These are phyloP conservation scores for Malassezia nana DNA, from an alignment of 1,284 basidiomycete genomes.

Conservation along the genomic window DNA sequence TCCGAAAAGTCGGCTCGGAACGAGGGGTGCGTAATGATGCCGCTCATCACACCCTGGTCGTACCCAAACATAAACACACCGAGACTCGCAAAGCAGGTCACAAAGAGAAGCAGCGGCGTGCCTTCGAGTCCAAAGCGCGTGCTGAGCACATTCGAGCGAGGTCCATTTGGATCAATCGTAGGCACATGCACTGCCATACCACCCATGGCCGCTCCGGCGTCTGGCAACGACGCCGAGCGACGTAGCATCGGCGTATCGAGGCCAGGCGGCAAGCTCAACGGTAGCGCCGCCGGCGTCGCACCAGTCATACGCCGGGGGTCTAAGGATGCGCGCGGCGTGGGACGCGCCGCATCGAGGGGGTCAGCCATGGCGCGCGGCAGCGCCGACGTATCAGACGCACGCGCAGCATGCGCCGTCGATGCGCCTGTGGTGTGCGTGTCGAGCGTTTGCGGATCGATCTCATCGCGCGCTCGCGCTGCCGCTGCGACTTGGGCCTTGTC, in stretches of 20 bases:
- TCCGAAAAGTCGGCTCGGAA: slow-evolving; percentile 59
- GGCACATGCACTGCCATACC: too few species aligned
- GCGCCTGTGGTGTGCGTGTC: neutral
- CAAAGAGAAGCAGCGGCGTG: slow-evolving; percentile 40
- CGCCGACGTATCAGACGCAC: neutral
- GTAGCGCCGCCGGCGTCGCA: slow-evolving; percentile 3
- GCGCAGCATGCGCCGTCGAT: neutral
- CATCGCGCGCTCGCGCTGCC: slow-evolving; percentile 5
- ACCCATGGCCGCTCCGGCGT: too few species aligned
- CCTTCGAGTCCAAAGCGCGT: slow-evolving; percentile 36
- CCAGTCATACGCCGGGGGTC: neutral
- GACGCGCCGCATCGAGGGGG: neutral
- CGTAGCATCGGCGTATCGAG: neutral
- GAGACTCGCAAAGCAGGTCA: slow-evolving; percentile 66
- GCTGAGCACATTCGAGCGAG: slow-evolving; percentile 23
- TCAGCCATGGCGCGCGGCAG: neutral
- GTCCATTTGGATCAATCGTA: neutral
- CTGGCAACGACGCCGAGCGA: slow-evolving; percentile 10
- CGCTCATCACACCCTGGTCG: slow-evolving; percentile 50
- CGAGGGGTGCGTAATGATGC: slow-evolving; percentile 84
- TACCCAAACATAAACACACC: slow-evolving; percentile 72
- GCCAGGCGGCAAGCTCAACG: neutral
- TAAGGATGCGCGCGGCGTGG: neutral
- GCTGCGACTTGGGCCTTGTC: slow-evolving; percentile 22
- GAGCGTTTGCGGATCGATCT: neutral